phyloP scores from a whole-genome alignment of 2,329 filamentous ascomycete genomes.

The Claviceps sp. region DNA sequence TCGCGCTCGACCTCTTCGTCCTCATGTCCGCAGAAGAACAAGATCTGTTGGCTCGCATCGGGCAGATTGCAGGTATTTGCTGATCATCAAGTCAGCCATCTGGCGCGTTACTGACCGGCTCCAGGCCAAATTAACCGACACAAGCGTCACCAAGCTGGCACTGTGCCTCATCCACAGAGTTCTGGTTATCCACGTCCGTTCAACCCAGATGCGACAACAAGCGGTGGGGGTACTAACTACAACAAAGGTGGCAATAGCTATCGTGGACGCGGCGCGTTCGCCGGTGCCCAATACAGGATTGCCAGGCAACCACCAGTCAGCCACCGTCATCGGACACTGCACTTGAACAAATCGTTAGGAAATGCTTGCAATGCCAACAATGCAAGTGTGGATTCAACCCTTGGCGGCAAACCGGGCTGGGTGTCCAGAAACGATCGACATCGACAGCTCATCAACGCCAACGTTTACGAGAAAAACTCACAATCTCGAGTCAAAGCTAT shows the following conservation, averaged over 20 bases:
- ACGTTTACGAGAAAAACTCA: constrained; percentile 61
- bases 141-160: constrained; percentile 47
- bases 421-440: constrained; percentile 63
- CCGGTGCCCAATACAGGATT: constrained; percentile 20
- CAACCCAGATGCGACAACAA: neutral
- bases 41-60: constrained; percentile 40
- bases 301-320: constrained; percentile 18
- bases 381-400: constrained; percentile 20
- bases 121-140: constrained; percentile 68
- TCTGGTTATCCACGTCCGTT: constrained; percentile 24
- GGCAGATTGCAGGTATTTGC: constrained; percentile 33
- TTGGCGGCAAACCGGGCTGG: constrained; percentile 30
- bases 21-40: constrained; percentile 37
- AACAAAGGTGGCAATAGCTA: constrained; percentile 6
- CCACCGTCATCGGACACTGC: constrained; percentile 42
- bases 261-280: constrained; percentile 16
- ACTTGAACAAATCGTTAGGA: constrained; percentile 38
- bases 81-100: neutral
- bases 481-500: constrained; percentile 57
- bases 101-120: constrained; percentile 11
- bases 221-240: constrained; percentile 1
- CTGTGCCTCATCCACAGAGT: constrained; percentile 15
- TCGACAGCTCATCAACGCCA: constrained; percentile 70
- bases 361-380: constrained; percentile 24
- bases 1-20: neutral